Base-by-base conservation (phyloP, 352 stramenopile species). In the Phytophthora meadii region DNA sequence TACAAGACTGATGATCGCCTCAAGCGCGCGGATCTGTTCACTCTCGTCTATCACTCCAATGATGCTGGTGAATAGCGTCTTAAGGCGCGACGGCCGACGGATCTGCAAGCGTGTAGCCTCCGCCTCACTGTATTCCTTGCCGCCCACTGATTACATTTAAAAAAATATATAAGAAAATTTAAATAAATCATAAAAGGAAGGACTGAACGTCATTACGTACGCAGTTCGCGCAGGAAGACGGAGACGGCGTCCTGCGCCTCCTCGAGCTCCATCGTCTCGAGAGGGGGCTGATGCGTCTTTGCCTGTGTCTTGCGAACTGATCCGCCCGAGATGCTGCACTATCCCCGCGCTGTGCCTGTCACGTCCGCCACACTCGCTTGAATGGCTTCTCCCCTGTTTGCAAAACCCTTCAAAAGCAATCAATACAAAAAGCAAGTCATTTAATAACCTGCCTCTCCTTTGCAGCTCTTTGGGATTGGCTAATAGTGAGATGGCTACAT, bases 1-100 rank as follows among this genome's bases (percentile, higher is more conserved):
- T 41, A 93, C 83, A 46, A 95, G 81, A 37, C 84, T 89, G 53
- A 93, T 89, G 40, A 93, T 65, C 60, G 84, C 81, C 25, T 93
- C 84, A 11, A 93, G 59, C 28, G 82, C 76, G 62, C 80, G 74
- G 17, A 87, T 72, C 67, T 94, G 86, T 45, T 91, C 76, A n/a
- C 71, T 68, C 39, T 92, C 84, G 3, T 82, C 74, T 19, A 94
- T 19, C 37, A 87, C 79, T 25, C 84, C 86, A 14, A 94, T 67
- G 39, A 94, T 89, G 44, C 64, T 64, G 9, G 73, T 75, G 61
- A 93, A 94, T 19, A 94, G 70, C 37, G 68, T 70, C 54, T 82
- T 79, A n/a, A 92, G 71, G 14, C 73, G 68, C 39, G 71, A 74
- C 10, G 84, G 84, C n/a, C 87, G 81, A 11, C 77, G 76, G 65